phyloP scores from a whole-genome alignment of 495 filamentous ascomycete species.

The Aspergillus affinis region DNA sequence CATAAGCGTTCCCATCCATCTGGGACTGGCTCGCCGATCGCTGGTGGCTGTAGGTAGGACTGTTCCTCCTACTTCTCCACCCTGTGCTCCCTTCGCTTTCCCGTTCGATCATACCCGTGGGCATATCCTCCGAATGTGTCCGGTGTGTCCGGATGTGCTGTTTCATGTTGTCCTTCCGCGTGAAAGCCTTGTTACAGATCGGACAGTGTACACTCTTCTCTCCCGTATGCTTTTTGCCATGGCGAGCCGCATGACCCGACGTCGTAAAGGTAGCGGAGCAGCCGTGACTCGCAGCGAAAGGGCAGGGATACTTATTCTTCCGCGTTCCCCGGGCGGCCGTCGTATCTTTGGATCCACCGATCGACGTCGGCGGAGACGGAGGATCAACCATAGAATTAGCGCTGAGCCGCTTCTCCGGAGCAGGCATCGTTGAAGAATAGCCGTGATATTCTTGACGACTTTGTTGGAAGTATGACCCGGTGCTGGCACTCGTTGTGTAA shows the following conservation, averaged over 20 bases:
- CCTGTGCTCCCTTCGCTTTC: conserved; percentile 23
- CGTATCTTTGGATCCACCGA: conserved; percentile 21
- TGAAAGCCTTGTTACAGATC: conserved; percentile 91
- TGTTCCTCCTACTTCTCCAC: conserved; percentile 15
- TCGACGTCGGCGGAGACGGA: conserved; percentile 27
- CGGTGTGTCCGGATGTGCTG: conserved; percentile 89
- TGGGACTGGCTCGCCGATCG: conserved; percentile 28
- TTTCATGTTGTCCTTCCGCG: conserved; percentile 98
- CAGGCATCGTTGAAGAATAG: conserved; percentile 20
- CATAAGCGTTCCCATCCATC: conserved; percentile 13
- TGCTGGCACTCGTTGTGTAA: conserved; percentile 31
- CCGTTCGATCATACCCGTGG: conserved; percentile 26
- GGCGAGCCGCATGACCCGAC: conserved; percentile 92
- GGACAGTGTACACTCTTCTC: conserved; percentile 91
- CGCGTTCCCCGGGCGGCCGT: conserved; percentile 21
- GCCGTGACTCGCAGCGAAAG: conserved; percentile 60
- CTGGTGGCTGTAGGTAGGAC: conserved; percentile 24
- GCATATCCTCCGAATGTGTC: conserved; percentile 40
- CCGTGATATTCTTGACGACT: conserved; percentile 21
- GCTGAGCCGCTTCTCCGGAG: conserved; percentile 30
- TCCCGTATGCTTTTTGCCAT: conserved; percentile 94
- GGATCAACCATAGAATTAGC: conserved; percentile 27
- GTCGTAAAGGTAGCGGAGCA: conserved; percentile 90
- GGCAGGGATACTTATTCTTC: conserved; percentile 58
- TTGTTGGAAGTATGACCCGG: conserved; percentile 20